phyloP scores from a whole-genome alignment of 2,329 filamentous ascomycete species.

The Talaromyces sp. region DNA sequence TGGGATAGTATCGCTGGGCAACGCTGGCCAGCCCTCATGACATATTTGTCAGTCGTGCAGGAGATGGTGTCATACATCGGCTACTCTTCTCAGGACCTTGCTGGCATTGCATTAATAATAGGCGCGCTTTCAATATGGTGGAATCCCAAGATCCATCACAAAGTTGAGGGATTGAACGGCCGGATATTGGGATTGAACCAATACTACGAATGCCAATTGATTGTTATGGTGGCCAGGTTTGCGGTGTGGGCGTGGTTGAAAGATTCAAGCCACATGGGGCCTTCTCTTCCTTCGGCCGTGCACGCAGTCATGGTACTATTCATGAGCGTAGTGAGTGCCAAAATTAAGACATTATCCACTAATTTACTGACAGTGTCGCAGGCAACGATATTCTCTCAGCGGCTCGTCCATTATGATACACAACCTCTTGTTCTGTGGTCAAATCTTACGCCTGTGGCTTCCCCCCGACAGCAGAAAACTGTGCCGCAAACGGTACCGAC shows the following conservation, averaged over 20 bases:
- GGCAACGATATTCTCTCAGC: constrained; percentile 35
- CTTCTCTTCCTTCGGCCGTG: constrained; percentile 28
- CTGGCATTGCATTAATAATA: constrained; percentile 35
- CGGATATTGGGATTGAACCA: constrained; percentile 39
- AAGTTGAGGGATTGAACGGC: constrained; percentile 38
- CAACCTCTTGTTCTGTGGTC: constrained; percentile 40
- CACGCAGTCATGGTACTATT: constrained; percentile 39
- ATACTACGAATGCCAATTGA: constrained; percentile 45
- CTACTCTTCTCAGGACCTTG: constrained; percentile 28
- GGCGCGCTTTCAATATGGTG: constrained; percentile 46
- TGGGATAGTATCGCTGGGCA: constrained; percentile 13
- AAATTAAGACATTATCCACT: neutral
- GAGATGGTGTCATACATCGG: constrained; percentile 15
- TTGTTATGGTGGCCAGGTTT: constrained; percentile 41
- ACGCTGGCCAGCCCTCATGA: constrained; percentile 16
- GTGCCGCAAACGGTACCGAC: neutral
- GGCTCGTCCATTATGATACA: constrained; percentile 36
- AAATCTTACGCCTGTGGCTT: constrained; percentile 29
- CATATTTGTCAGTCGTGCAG: constrained; percentile 21
- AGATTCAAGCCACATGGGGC: constrained; percentile 32
- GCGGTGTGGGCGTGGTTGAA: constrained; percentile 42
- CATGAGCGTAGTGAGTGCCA: constrained; percentile 32
- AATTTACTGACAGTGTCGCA: constrained; percentile 17
- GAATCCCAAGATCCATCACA: constrained; percentile 45
- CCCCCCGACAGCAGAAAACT: neutral